Evolutionary conservation across 2,329 filamentous ascomycete genomes (phyloP).

Genomic region (Monosporascus sp.): DNA sequence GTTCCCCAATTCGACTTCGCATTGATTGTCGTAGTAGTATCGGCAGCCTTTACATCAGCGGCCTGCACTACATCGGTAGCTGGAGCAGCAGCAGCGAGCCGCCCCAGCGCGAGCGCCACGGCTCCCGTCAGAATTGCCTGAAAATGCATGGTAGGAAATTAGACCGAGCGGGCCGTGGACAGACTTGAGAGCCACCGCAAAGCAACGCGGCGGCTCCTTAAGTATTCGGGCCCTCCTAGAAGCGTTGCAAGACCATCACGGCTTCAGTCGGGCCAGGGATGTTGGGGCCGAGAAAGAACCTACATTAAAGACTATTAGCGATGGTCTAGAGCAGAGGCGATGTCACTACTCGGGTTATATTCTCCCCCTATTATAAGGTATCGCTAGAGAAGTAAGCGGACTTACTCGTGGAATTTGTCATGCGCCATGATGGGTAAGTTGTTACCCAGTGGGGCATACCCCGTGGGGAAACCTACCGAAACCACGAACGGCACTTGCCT

Average conservation of each 20-base stretch:
- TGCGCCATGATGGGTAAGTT: not conserved
- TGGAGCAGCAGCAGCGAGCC: not conserved
- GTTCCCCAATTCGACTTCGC: slow-evolving; percentile 30
- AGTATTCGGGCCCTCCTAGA: not conserved
- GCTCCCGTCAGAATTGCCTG: not conserved
- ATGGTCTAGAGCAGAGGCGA: not conserved
- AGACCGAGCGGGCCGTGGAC: too few species aligned
- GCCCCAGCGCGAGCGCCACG: not conserved
- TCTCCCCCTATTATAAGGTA: too few species aligned
- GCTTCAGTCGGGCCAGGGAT: not conserved
- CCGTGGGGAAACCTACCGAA: not conserved
- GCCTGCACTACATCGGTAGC: not conserved
- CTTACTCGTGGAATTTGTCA: not conserved
- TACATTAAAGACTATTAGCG: not conserved
- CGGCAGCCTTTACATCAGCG: slow-evolving; percentile 9
- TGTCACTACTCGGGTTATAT: not conserved
- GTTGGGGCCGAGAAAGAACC: not conserved
- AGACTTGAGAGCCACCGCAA: too few species aligned
- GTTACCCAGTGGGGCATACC: not conserved
- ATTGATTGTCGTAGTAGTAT: slow-evolving; percentile 27
- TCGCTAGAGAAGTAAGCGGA: not conserved
- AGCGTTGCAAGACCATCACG: not conserved
- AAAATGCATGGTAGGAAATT: not conserved
- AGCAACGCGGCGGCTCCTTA: not conserved
- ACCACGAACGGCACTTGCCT: not conserved